phyloP scores from a whole-genome alignment of 805 yeast species.

The Barnettozyma vustinii region DNA sequence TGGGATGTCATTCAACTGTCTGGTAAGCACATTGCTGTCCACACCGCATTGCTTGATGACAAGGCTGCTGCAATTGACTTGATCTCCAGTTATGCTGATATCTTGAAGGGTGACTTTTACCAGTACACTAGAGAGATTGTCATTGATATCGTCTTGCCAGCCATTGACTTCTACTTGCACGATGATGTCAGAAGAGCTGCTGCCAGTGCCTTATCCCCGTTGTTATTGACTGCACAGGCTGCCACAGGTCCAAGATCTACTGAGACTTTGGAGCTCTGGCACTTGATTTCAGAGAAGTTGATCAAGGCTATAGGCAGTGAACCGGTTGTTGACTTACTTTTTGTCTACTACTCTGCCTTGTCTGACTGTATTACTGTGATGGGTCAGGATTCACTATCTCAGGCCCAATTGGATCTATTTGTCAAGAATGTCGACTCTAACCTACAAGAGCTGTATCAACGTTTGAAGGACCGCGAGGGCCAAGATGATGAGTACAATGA shows the following conservation, averaged over 20 bases:
- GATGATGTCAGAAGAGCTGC: conserved; percentile 94
- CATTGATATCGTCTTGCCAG: conserved; percentile 77
- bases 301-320: conserved; percentile 66
- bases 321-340: conserved; percentile 77
- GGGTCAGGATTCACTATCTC: conserved; percentile 57
- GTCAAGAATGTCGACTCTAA: conserved; percentile 56
- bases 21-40: conserved; percentile 92
- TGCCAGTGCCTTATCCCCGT: conserved; percentile 74
- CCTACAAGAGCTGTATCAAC: conserved; percentile 60
- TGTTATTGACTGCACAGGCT: conserved; percentile 55
- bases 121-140: conserved; percentile 79
- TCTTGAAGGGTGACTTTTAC: conserved; percentile 74
- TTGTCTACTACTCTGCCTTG: conserved; percentile 70
- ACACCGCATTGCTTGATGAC: conserved; percentile 90
- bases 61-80: conserved; percentile 90
- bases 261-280: conserved; percentile 67
- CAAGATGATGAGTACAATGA: conserved; percentile 85
- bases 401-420: conserved; percentile 48
- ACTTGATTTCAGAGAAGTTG: conserved; percentile 58
- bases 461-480: conserved; percentile 66
- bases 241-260: conserved; percentile 47
- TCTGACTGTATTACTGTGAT: conserved; percentile 60
- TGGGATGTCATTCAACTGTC: conserved; percentile 92
- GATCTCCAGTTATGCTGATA: conserved; percentile 76
- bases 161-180: conserved; percentile 84